Base-by-base conservation (phyloP, 2,329 filamentous ascomycete species). In the Curvularia eragrostidis region DNA sequence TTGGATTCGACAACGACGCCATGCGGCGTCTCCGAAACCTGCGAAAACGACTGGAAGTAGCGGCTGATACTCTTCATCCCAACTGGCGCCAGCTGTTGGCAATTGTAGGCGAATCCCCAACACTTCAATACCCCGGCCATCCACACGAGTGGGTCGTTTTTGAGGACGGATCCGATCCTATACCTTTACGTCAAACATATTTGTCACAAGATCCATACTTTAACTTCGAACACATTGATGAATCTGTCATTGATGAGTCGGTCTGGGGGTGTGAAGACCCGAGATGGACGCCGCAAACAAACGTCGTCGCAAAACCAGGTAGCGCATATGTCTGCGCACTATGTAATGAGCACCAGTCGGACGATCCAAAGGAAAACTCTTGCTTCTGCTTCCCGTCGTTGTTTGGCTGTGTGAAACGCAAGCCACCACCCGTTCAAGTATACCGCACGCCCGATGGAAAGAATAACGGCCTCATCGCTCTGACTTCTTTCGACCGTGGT, bases 371-470 rank as follows among this genome's bases (percentile, higher is more conserved):
- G 38, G 55, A 70, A 7, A 86, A 85, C 65, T 70, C 72, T 5
- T 86, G 84, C 65, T 77, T 76, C 56, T 86, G 84, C 61, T 86
- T 85, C 58, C 80, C 83, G 1, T 78, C 78, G 3, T 73, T 86
- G 0, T 87, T 84, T 55, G 82, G 82, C 3, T 76, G 77, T 32
- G 70, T 78, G 3, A 77, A 75, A 52, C 66, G 77, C 5, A 71
- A 72, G 15, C 71, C 74, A 9, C 66, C 75, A 0, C 81, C 83
- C 0, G 79, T 86, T 1, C 83, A 85, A 61, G 74, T 86, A 9
- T 84, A 83, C 64, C 79, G 80, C 18, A 86, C 83, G 0, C 67
- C 78, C 0, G 80, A 82, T 50, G 83, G 83, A 5, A 82, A 82
- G 50, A 85, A 85, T 64, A 86, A 86, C 53, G 84, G 84, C 0